Evolutionary conservation across 352 stramenopile species (phyloP), one percentile per base, ranked within the genome.

Genomic region (Globisporangium canariense): DNA sequence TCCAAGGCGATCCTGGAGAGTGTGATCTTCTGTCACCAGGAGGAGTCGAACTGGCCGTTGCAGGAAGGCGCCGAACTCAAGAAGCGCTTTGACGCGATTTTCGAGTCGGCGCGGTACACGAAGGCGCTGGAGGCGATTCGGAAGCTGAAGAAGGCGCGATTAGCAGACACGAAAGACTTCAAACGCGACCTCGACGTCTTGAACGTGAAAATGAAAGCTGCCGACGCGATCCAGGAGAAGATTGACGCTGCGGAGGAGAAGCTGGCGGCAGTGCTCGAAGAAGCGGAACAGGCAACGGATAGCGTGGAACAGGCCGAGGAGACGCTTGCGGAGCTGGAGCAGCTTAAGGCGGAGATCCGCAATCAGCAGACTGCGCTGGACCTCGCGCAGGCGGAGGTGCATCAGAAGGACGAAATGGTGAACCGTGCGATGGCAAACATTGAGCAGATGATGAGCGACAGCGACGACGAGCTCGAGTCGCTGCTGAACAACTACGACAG

Each of bases 71-170:
- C 91, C 0, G 94, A 98, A 58, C 76, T 99, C 5, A 99, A 99
- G 81, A 99, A 99, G 72, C 83, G 96, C 34, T 99, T 99, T 70
- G 98, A 99, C 76, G 97, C 99, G 67, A 99, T 99, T 57, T 99
- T 99, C 67, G 98, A 99, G 78, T 98, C 94, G 7, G 97, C 97
- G 1, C 75, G 96, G 20, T 99, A 99, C 75, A 98, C 96, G 8
- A 99, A 99, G 69, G 97, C 98, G 0, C 78, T 99, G 18, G 97
- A 99, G 34, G 93, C 90, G 0, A 98, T 99, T 65, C 81, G 90
- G 22, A 98, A 98, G 60, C 75, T 94, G 28, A 96, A 96, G 56
- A 98, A 98, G 65, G 90, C 91, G n/a, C 57, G 84, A 18, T 41
- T 70, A 2, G 62, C 75, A 0, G 72, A 91, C 58, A 81, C 79